Evolutionary conservation across 208 protist species (phyloP), one percentile per base, ranked within the genome.

Genomic region (Vickermania spadyakhi): DNA sequence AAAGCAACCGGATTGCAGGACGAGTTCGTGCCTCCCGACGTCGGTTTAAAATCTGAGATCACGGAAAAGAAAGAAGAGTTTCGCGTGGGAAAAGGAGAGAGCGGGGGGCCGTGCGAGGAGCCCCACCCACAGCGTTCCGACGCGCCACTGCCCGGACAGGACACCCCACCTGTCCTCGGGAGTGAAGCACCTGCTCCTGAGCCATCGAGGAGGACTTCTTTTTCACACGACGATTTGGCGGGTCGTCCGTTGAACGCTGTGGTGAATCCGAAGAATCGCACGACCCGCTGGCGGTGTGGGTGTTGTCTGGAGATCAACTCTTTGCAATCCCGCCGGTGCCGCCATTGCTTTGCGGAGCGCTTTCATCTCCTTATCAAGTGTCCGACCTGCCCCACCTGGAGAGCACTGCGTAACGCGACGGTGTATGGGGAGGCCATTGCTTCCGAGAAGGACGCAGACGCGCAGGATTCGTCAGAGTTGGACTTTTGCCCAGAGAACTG

Each of bases 251-350:
- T 84, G 1, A 81, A 81, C 21, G 67, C 68, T 28, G 66, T 89
- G 5, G 61, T 92, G 51, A 78, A 86, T 30, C 70, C 74, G 14
- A 65, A 75, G 27, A 83, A 89, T 57, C 78, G 81, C 29, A 68
- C 80, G 0, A 50, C 53, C 0, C 78, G 81, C 4, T 92, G 85
- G 81, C 78, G 74, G 23, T 92, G 85, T 36, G 25, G n/a, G n/a
- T 31, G 1, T 18, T 92, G 85, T 42, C 42, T 1, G 4, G 75
- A 89, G 74, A 62, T 87, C 2, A 92, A 92, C 57, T 81, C 85
- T 0, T 62, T 89, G 18, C 70, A 89, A 64, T 58, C 70, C 22
- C 42, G 58, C 1, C 1, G 54, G 4, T 92, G 85, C 31, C 70
- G 79, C n/a, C 59, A 80, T 42, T 92, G 85, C 42, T 28, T 27